phyloP scores from a whole-genome alignment of 2,329 filamentous ascomycete genomes.

The Trichoderma endophyticum region DNA sequence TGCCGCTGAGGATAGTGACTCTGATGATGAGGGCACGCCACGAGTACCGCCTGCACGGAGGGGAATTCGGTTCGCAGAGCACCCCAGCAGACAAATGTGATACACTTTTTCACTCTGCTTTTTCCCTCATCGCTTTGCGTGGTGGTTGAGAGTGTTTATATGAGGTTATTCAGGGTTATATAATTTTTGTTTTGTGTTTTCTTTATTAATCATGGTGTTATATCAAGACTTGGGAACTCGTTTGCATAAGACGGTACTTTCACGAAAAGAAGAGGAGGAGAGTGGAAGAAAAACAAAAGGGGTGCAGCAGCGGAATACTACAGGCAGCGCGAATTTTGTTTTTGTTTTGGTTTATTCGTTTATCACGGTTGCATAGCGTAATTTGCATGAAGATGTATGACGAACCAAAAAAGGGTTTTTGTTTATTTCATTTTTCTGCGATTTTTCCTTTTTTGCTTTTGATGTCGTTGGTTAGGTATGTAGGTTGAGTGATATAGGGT shows the following conservation, averaged over 20 bases:
- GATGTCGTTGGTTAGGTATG: not conserved
- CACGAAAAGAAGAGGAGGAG: not conserved
- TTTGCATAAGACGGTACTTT: not conserved
- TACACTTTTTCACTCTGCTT: not conserved
- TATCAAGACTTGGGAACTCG: not conserved
- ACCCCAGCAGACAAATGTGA: constrained; percentile 13
- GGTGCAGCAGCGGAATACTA: not conserved
- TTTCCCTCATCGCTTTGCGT: not conserved
- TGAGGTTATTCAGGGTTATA: not conserved
- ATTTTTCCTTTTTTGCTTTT: not conserved
- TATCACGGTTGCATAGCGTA: not conserved
- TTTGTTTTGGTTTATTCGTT: not conserved
- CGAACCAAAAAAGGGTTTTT: not conserved
- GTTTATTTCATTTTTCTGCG: not conserved
- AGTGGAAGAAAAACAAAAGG: not conserved
- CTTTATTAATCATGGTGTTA: not conserved
- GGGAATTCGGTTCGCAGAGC: constrained; percentile 61
- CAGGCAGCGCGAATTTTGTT: not conserved
- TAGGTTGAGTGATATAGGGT: not conserved
- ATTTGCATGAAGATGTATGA: not conserved
- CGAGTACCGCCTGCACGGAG: constrained; percentile 50
- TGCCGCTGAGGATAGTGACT: constrained; percentile 50
- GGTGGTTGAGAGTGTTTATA: not conserved
- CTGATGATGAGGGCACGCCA: constrained; percentile 53
- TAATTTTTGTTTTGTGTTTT: not conserved